Conservation (phyloP, 2,329 filamentous ascomycete genomes). For the Claviceps fusiformis region DNA sequence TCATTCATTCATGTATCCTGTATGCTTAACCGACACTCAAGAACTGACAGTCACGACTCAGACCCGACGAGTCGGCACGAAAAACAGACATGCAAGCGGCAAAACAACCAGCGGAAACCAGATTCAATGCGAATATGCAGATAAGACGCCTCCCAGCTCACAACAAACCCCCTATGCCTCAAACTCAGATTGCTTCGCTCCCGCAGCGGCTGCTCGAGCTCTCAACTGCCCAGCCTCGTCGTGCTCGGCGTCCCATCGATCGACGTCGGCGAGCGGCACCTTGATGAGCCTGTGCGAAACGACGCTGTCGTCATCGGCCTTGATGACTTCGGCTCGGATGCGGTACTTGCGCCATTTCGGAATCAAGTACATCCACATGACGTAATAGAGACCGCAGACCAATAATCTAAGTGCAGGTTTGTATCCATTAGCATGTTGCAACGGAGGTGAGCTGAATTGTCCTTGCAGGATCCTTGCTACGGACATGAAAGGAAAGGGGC, state of each 20-base stretch:
- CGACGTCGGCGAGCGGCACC: conserved; percentile 35
- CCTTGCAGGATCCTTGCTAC: background rate
- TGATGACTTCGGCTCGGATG: conserved; percentile 40
- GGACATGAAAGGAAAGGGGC: background rate
- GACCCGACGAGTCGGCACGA: too few species aligned
- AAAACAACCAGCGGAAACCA: too few species aligned
- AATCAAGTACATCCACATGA: conserved; percentile 41
- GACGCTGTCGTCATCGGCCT: conserved; percentile 31
- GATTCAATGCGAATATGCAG: too few species aligned
- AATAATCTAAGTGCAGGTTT: conserved; percentile 25
- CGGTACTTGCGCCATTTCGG: conserved; percentile 39
- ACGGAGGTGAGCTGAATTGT: background rate
- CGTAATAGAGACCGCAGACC: conserved; percentile 43
- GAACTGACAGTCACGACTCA: too few species aligned
- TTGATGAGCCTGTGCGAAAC: conserved; percentile 36
- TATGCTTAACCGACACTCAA: too few species aligned
- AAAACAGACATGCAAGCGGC: too few species aligned
- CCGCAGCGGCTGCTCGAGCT: background rate
- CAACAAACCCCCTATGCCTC: too few species aligned
- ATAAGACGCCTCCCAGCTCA: too few species aligned
- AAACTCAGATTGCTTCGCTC: too few species aligned
- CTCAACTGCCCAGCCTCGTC: conserved; percentile 3
- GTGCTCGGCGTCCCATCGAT: conserved; percentile 44
- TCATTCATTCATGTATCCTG: too few species aligned
- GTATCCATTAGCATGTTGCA: background rate